phyloP scores from a whole-genome alignment of 495 filamentous ascomycete genomes.

The Aspergillus coremiiformis region DNA sequence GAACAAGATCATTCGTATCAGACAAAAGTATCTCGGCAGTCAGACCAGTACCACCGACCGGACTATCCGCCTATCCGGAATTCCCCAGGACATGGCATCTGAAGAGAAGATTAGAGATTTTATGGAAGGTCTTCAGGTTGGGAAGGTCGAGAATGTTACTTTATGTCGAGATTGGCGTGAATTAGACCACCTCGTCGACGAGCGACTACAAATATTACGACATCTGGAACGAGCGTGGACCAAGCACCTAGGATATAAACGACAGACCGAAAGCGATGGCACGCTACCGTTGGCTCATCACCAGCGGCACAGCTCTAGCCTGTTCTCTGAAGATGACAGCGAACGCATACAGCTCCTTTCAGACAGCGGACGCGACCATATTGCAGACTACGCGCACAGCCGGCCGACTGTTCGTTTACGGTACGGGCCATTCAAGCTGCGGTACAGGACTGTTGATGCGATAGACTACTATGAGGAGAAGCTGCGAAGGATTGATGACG shows the following conservation, averaged over 20 bases:
- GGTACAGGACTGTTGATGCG: constrained; percentile 70
- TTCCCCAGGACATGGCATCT: constrained; percentile 69
- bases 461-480: constrained; percentile 90
- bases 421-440: constrained; percentile 70
- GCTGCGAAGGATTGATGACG: constrained; percentile 71
- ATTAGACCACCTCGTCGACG: constrained; percentile 66
- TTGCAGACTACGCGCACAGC: constrained; percentile 31
- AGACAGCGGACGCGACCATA: constrained; percentile 28
- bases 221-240: constrained; percentile 84
- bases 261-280: constrained; percentile 40
- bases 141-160: constrained; percentile 85
- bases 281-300: constrained; percentile 45
- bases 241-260: constrained; percentile 51
- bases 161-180: constrained; percentile 83
- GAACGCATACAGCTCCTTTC: constrained; percentile 49
- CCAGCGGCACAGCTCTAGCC: constrained; percentile 31
- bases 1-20: constrained; percentile 67
- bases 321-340: constrained; percentile 34
- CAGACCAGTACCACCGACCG: constrained; percentile 92
- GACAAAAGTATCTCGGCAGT: constrained; percentile 86
- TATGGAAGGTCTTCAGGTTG: constrained; percentile 80
- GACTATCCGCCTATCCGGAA: constrained; percentile 84
- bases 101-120: constrained; percentile 81
- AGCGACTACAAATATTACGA: constrained; percentile 56
- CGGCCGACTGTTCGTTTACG: constrained; percentile 70